Evolutionary conservation across 345 rosid species (phyloP).

Genomic region (Dipteronia dyeriana): DNA sequence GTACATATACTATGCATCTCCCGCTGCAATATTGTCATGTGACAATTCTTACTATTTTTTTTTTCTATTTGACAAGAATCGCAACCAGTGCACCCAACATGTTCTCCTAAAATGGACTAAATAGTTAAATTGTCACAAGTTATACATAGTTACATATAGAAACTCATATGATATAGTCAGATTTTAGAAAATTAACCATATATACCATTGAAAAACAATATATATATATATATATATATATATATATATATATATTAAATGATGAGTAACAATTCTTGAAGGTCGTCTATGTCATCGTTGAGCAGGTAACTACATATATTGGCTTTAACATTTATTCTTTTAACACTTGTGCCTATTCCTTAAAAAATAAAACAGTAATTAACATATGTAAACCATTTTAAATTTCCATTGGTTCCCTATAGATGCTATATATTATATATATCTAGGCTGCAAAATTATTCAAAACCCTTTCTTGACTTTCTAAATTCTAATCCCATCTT

Average conservation of each 20-base stretch:
- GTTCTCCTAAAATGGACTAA: too few relatives aligned
- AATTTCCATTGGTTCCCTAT: background rate
- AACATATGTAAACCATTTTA: background rate
- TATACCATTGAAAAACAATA: background rate
- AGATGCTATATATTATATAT: background rate
- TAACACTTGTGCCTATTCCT: background rate
- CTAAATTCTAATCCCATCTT: too few relatives aligned
- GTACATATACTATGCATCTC: too few relatives aligned
- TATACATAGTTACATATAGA: background rate
- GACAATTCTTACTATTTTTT: too few relatives aligned
- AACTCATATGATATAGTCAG: too few relatives aligned
- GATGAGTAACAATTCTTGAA: background rate
- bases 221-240: too few relatives aligned
- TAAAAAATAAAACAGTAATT: background rate
- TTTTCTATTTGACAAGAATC: too few relatives aligned
- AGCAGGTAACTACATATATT: background rate
- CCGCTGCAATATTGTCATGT: too few relatives aligned
- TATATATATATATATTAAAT: too few relatives aligned
- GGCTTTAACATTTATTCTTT: too few relatives aligned
- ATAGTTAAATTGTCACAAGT: background rate
- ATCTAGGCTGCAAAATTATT: background rate
- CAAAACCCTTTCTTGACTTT: conserved; percentile 1
- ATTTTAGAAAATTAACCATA: too few relatives aligned
- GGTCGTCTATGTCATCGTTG: background rate
- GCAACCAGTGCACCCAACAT: too few relatives aligned